Evolutionary conservation across 2,329 filamentous ascomycete genomes (phyloP), one percentile per base, ranked within the genome.

Genomic region (Beauveria rudraprayagi): DNA sequence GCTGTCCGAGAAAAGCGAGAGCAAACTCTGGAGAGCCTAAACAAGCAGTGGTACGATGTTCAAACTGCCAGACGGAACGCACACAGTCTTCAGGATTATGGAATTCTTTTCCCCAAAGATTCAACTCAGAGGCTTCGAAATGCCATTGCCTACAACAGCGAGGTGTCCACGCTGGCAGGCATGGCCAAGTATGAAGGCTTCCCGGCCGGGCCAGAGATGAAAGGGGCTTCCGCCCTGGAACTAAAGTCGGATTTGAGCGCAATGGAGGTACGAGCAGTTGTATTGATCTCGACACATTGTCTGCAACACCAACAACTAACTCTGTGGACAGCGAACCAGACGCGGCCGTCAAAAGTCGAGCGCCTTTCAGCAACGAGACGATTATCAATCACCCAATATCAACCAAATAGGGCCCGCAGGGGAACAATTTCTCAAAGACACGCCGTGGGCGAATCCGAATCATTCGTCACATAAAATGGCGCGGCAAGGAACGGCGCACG

Each of bases 151-250:
- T 97, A 97, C 77, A 97, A 96, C 72, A 90, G 89, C 66, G 94
- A 99, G 72, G 92, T 99, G 5, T 96, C 92, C 0, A 85, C 97
- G 30, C 78, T 99, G 61, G 88, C 92, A 6, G 93, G 93, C 43
- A 82, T 97, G 56, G 92, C 93, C 41, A 97, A 97, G 75, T 92
- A 97, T 72, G 87, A 96, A 69, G 94, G 94, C 26, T 99, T 99
- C 75, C 94, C 94, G 41, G 92, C 93, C 37, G 94, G 92, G n/a
- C 94, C 94, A 22, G 82, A 90, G 40, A 88, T 99, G 75, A 80
- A 80, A 62, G 83, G 89, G 47, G 89, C 90, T 28, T 87, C 88
- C 43, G 74, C 82, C 24, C 78, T 83, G 11, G 91, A 97, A 69
- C 76, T 94, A 52, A 91, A 96, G 60, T 88, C 93, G 55, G 94